phyloP scores from a whole-genome alignment of 2,329 filamentous ascomycete species.

The Pseudogymnoascus pannorum region DNA sequence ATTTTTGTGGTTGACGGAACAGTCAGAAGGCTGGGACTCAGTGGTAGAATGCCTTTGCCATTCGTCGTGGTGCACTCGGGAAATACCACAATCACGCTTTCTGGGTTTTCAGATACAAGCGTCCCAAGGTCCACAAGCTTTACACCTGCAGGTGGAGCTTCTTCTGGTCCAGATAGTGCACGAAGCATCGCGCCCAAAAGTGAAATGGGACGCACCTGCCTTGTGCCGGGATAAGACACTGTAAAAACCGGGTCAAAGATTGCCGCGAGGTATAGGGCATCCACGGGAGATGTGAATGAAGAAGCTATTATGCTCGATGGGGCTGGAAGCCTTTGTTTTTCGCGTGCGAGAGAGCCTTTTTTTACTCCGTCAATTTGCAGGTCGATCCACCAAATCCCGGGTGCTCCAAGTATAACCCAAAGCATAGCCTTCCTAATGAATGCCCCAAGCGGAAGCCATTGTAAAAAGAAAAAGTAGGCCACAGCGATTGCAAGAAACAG shows the following conservation, averaged over 20 bases:
- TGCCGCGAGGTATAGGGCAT: constrained; percentile 86
- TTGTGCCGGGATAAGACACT: constrained; percentile 67
- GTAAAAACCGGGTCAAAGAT: constrained; percentile 97
- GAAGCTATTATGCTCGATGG: constrained; percentile 78
- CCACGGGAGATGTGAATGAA: constrained; percentile 86
- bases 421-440: constrained; percentile 72
- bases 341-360: constrained; percentile 75
- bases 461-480: constrained; percentile 73
- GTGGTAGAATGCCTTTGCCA: constrained; percentile 77
- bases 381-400: constrained; percentile 97
- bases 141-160: constrained; percentile 37
- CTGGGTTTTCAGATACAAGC: constrained; percentile 61
- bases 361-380: constrained; percentile 96
- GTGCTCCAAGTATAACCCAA: constrained; percentile 80
- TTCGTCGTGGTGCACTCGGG: constrained; percentile 95
- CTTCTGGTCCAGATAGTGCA: constrained; percentile 56
- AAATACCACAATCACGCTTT: constrained; percentile 75
- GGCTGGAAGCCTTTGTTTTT: constrained; percentile 67
- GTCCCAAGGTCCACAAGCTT: constrained; percentile 53
- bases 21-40: constrained; percentile 69
- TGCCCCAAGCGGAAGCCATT: constrained; percentile 68
- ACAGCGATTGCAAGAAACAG: constrained; percentile 61
- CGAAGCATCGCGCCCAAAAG: constrained; percentile 68
- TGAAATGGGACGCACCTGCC: constrained; percentile 67
- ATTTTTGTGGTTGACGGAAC: constrained; percentile 63